These are phyloP conservation scores for Pythium periplocum DNA, from an alignment of 352 stramenopile genomes.

Conservation along the genomic window DNA sequence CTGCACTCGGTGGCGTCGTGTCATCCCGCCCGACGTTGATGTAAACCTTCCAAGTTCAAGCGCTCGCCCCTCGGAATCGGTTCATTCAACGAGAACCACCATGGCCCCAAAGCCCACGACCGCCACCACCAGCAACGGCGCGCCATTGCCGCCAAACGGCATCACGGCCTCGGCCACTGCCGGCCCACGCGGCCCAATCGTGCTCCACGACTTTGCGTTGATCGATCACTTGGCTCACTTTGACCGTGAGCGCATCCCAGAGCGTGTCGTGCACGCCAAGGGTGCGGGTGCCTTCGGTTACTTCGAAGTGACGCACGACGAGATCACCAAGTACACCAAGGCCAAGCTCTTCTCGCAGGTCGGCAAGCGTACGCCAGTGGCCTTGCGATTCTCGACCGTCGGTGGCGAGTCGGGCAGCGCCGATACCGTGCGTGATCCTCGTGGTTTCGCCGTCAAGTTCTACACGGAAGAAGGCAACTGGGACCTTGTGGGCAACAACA, in stretches of 20 bases:
- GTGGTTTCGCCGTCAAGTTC: conserved; percentile 89
- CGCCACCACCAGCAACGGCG: conserved; percentile 52
- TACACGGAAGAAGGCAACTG: conserved; percentile 90
- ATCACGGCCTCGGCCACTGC: conserved; percentile 72
- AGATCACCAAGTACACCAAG: conserved; percentile 51
- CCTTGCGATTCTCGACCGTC: conserved; percentile 77
- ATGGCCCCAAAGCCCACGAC: conserved; percentile 6
- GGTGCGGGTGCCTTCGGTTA: conserved; percentile 87
- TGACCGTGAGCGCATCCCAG: conserved; percentile 89
- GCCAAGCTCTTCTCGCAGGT: conserved; percentile 74
- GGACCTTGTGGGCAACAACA: conserved; percentile 89
- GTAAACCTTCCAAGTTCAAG: too few species aligned
- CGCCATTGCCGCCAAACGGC: conserved; percentile 52
- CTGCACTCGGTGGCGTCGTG: too few species aligned
- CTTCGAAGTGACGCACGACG: conserved; percentile 81
- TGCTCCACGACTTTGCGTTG: conserved; percentile 83
- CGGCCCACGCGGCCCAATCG: conserved; percentile 47
- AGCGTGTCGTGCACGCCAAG: conserved; percentile 91
- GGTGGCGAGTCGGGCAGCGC: conserved; percentile 55
- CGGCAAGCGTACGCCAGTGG: conserved; percentile 84
- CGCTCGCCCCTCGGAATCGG: too few species aligned
- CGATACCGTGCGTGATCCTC: conserved; percentile 78
- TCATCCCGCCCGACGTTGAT: too few species aligned
- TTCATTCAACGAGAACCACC: background rate
- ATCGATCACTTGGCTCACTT: conserved; percentile 90